These are phyloP conservation scores for Solanum phureja DNA, from an alignment of 257 asterid genomes.

Conservation along the genomic window DNA sequence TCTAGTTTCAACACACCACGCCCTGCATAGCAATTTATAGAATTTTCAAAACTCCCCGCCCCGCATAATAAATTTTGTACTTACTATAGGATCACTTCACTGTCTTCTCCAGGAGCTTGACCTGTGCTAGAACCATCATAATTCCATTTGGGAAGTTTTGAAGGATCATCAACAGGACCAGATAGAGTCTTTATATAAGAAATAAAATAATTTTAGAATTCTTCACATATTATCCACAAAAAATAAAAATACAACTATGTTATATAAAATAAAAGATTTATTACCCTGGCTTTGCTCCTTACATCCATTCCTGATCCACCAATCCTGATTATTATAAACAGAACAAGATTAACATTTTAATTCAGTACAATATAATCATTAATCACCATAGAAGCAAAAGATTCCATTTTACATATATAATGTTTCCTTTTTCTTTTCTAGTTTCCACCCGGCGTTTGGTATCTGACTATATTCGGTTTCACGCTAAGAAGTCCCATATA, in stretches of 20 bases:
- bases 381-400: background rate
- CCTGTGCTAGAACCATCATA: conserved; percentile 99
- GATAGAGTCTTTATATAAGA: conserved; percentile 50
- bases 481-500: background rate
- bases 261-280: background rate
- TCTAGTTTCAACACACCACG: background rate
- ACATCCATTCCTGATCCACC: conserved; percentile 91
- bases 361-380: background rate
- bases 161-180: conserved; percentile 82
- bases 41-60: background rate
- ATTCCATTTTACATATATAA: background rate
- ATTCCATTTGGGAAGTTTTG: conserved; percentile 98
- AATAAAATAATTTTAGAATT: background rate
- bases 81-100: conserved; percentile 98
- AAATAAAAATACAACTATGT: background rate
- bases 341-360: background rate
- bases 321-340: conserved; percentile 41
- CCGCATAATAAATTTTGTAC: background rate
- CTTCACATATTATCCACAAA: background rate
- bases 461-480: background rate
- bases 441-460: background rate
- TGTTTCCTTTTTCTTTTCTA: background rate
- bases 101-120: conserved; percentile 97
- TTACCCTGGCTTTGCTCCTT: conserved; percentile 93
- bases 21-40: background rate